Evolutionary conservation across 1,284 basidiomycete genomes (phyloP), one percentile per base, ranked within the genome.

Genomic region (Chiua sp.): DNA sequence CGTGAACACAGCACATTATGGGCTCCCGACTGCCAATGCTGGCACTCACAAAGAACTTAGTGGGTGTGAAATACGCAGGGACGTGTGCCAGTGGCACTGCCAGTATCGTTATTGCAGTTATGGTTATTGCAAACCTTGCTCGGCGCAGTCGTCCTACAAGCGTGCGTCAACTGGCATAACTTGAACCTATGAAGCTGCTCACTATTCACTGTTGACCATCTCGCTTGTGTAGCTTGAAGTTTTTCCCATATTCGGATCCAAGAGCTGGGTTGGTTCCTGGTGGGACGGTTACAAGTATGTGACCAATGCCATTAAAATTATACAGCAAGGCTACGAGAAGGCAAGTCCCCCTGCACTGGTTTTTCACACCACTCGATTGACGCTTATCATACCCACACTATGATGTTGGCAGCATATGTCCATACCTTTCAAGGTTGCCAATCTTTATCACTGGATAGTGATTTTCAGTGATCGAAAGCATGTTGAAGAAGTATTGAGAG

Each of bases 401-500:
- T 52, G 20, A 20, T 12, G 26, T 42, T 26, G 12, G 22, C 35
- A 54, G 53, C 33, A 54, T 12, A 74, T 72, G 16, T 68, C 70
- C 3, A 57, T 59, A 0, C 65, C 72, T 4, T 84, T 82, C 74
- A 82, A 79, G 59, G 61, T 85, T 2, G 69, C 81, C 0, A 67
- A 72, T 3, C 59, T 75, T 3, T 68, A 70, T 30, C 63, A 66
- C 42, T 84, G 82, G 82, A 57, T 74, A 0, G 72, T 85, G 20
- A 46, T 84, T 28, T 59, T 81, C 2, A 75, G 66, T 32, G 75
- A 68, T 7, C 69, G 61, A 0, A 63, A 71, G n/a, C 62, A 76
- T n/a, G 63, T 81, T 10, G 78, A 81, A 4, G 82, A 85, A 47
- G 51, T 84, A 15, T 68, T 75, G 3, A 77, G 67, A 37, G 75